A percentile compares a stretch with the other conserved stretches of the same genome.
Evolutionary conservation across 164 flowering plant species (phyloP).

Genomic region (Chloranthus sessilifolius): DNA sequence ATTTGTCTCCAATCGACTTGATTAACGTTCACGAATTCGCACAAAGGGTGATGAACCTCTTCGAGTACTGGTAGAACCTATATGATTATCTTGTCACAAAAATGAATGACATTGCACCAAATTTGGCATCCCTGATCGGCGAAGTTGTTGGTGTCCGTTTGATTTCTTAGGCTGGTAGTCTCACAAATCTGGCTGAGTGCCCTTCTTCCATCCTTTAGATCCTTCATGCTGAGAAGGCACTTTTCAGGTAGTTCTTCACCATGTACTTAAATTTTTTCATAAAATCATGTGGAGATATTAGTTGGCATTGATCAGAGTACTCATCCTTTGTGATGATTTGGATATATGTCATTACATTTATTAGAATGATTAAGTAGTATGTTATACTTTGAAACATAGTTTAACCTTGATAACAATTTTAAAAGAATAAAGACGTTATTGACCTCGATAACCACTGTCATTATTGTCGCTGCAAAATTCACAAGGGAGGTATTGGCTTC

Average conservation of each 20-base stretch:
- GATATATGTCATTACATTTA: too few species aligned
- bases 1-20: slow-evolving; percentile 81
- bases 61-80: slow-evolving; percentile 80
- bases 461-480: too few species aligned
- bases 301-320: too few species aligned
- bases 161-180: slow-evolving; percentile 99
- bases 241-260: slow-evolving; percentile 60
- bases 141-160: slow-evolving; percentile 94
- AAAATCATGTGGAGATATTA: too few species aligned
- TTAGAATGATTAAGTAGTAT: too few species aligned
- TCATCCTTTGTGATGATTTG: too few species aligned
- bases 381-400: too few species aligned
- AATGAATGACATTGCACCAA: slow-evolving; percentile 98
- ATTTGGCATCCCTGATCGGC: slow-evolving; percentile 93
- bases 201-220: slow-evolving; percentile 99
- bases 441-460: too few species aligned
- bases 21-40: slow-evolving; percentile 91
- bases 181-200: slow-evolving; percentile 94
- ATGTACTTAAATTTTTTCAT: neutral
- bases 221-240: slow-evolving; percentile 99
- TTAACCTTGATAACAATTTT: too few species aligned
- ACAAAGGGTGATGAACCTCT: slow-evolving; percentile 87
- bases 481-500: too few species aligned
- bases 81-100: slow-evolving; percentile 87
- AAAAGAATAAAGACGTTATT: too few species aligned